These are phyloP conservation scores for Fragilaria crotonensis DNA, from an alignment of 108 stramenopile genomes.

Conservation along the genomic window DNA sequence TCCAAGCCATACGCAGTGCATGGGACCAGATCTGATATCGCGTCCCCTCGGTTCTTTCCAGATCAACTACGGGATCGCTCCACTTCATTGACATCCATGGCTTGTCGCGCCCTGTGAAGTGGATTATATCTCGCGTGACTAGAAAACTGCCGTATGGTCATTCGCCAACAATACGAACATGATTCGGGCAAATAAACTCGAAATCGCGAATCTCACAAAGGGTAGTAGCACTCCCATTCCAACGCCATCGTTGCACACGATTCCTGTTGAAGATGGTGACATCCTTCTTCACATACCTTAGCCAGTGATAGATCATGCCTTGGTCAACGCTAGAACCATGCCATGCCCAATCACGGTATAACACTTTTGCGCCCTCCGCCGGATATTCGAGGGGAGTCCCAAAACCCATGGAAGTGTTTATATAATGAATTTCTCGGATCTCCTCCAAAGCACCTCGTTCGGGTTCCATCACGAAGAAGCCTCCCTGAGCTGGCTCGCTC, in stretches of 20 bases:
- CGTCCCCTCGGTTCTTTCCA: neutral
- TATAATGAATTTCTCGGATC: slow-evolving; percentile 5
- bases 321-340: slow-evolving; percentile 41
- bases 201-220: neutral
- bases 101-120: neutral
- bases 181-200: neutral
- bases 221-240: neutral
- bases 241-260: neutral
- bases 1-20: neutral
- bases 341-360: slow-evolving; percentile 25
- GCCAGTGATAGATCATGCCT: slow-evolving; percentile 40
- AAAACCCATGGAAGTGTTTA: neutral
- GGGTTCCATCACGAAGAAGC: slow-evolving; percentile 51
- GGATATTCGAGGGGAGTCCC: neutral
- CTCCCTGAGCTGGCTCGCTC: slow-evolving; percentile 31
- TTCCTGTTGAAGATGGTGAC: slow-evolving; percentile 12
- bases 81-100: neutral
- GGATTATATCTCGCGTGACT: neutral
- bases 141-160: neutral
- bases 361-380: neutral
- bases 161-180: neutral
- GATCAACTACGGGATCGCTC: neutral
- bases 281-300: slow-evolving; percentile 13
- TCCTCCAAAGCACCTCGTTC: slow-evolving; percentile 18
- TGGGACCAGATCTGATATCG: neutral